A percentile compares a stretch with the other conserved stretches of the same genome.
Evolutionary conservation across 23 red algal species (phyloP).

Genomic region (Agarophyton chilense): DNA sequence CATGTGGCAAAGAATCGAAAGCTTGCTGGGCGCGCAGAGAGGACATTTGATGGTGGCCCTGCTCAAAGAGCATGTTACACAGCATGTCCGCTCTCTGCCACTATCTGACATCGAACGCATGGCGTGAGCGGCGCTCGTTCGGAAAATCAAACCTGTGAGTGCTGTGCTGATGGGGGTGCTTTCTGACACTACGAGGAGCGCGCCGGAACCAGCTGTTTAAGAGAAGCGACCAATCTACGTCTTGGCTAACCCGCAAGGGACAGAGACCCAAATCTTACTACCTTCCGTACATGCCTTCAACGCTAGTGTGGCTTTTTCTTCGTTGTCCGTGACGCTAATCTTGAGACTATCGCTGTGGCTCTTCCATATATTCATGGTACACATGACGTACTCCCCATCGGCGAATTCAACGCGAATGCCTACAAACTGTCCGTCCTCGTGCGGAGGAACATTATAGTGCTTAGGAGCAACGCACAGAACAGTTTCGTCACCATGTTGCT

Average conservation of each 20-base stretch:
- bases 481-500: neutral
- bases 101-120: conserved; percentile 8
- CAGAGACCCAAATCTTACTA: conserved; percentile 21
- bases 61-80: neutral
- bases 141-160: too few relatives aligned
- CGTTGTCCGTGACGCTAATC: conserved; percentile 22
- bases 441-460: conserved; percentile 7
- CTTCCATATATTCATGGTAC: conserved; percentile 17
- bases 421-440: conserved; percentile 55
- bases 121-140: neutral
- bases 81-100: neutral
- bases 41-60: neutral
- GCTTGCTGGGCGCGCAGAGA: conserved; percentile 8
- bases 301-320: conserved; percentile 17
- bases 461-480: conserved; percentile 8
- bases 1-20: neutral
- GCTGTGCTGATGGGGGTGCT: too few relatives aligned
- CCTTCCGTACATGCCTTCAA: conserved; percentile 16
- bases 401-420: conserved; percentile 1
- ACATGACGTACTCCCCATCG: conserved; percentile 22
- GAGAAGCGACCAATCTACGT: neutral
- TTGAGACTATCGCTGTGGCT: neutral
- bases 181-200: too few relatives aligned
- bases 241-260: conserved; percentile 25
- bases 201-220: neutral